Percentiles rank a stretch among this genome's conserved stretches.
Evolutionary conservation across 2,329 filamentous ascomycete species (phyloP).

Genomic region (Phaeosphaeriaceae sp.): DNA sequence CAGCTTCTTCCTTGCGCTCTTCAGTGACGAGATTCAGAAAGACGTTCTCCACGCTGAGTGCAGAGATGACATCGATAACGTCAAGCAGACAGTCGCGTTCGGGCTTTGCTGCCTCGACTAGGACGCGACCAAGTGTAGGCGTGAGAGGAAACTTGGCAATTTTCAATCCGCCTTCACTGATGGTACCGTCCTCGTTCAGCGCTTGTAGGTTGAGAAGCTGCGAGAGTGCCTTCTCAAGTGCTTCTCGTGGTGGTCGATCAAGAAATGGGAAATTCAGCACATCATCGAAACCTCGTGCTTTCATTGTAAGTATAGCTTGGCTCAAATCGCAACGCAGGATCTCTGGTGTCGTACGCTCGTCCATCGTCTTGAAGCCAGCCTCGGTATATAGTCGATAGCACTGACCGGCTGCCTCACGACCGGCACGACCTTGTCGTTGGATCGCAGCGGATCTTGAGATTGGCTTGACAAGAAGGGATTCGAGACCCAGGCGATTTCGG

Average conservation of each 20-base stretch:
- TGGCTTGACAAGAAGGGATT: slow-evolving; percentile 86
- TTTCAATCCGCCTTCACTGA: slow-evolving; percentile 75
- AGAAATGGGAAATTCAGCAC: slow-evolving; percentile 84
- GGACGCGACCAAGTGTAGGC: slow-evolving; percentile 78
- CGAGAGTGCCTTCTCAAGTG: slow-evolving; percentile 80
- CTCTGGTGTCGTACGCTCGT: slow-evolving; percentile 81
- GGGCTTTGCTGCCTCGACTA: slow-evolving; percentile 77
- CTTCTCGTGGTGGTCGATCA: slow-evolving; percentile 77
- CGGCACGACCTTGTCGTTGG: slow-evolving; percentile 89
- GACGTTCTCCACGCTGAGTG: slow-evolving; percentile 69
- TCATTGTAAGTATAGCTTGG: slow-evolving; percentile 89
- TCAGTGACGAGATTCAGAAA: slow-evolving; percentile 67
- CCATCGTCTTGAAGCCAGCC: slow-evolving; percentile 71
- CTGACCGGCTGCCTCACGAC: slow-evolving; percentile 88
- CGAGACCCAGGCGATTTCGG: slow-evolving; percentile 81
- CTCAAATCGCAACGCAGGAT: slow-evolving; percentile 90
- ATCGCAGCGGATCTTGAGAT: slow-evolving; percentile 94
- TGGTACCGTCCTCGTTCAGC: slow-evolving; percentile 72
- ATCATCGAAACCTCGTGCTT: slow-evolving; percentile 84
- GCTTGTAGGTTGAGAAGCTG: slow-evolving; percentile 82
- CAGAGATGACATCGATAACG: slow-evolving; percentile 81
- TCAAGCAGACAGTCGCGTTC: slow-evolving; percentile 78
- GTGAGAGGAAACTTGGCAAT: slow-evolving; percentile 86
- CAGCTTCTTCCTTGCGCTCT: slow-evolving; percentile 66
- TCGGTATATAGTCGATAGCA: slow-evolving; percentile 91